These are phyloP conservation scores for Ophiostoma angusticollis DNA, from an alignment of 2,329 filamentous ascomycete species.

Conservation along the genomic window DNA sequence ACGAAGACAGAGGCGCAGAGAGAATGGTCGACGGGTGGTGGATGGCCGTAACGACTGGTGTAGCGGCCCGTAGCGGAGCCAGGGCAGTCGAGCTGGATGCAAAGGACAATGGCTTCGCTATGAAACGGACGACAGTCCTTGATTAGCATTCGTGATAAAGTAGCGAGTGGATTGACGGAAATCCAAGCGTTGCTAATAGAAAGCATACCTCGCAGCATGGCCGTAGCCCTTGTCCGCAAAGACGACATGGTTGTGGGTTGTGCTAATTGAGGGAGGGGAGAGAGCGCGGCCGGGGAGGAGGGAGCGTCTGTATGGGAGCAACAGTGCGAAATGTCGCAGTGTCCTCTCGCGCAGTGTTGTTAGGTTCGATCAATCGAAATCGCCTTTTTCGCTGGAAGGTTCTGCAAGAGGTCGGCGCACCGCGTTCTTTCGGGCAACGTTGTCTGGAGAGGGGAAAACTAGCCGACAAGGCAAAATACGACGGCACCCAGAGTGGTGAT, in stretches of 20 bases:
- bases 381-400: too few species aligned
- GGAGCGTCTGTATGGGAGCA: neutral
- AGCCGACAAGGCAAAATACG: too few species aligned
- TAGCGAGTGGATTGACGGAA: neutral
- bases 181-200: too few species aligned
- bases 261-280: conserved; percentile 1
- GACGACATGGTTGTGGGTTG: conserved; percentile 30
- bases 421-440: too few species aligned
- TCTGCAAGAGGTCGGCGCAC: too few species aligned
- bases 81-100: conserved; percentile 30
- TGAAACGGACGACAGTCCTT: conserved; percentile 7
- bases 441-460: too few species aligned
- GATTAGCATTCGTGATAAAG: neutral
- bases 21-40: conserved; percentile 39
- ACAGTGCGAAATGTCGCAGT: too few species aligned
- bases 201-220: conserved; percentile 38
- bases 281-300: neutral
- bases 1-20: conserved; percentile 52
- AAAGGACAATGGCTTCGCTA: conserved; percentile 48
- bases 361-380: too few species aligned
- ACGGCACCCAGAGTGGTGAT: too few species aligned
- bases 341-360: too few species aligned
- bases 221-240: conserved; percentile 37
- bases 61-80: conserved; percentile 48
- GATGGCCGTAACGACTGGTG: conserved; percentile 8